Evolutionary conservation across 768 basidiomycete species (phyloP).

Genomic region (Lactarius evosmus): DNA sequence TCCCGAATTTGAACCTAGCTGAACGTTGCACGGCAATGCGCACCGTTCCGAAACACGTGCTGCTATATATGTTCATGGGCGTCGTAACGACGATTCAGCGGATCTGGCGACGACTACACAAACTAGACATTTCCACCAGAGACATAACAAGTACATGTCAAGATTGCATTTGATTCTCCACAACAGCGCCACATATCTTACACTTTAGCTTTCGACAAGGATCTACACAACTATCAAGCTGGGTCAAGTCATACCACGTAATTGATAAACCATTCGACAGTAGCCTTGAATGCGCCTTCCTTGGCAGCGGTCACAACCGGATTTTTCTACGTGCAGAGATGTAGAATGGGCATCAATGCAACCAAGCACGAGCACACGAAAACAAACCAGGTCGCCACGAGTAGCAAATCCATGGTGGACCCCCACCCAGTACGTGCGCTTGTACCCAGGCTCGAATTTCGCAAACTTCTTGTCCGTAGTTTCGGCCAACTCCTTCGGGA

Average conservation of each 20-base stretch:
- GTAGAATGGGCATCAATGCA: conserved; percentile 19
- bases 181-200: not conserved
- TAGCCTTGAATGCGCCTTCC: conserved; percentile 41
- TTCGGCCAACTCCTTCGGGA: conserved; percentile 36
- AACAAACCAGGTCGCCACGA: conserved; percentile 38
- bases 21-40: not conserved
- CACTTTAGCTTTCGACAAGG: not conserved
- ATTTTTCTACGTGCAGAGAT: conserved; percentile 27
- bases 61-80: not conserved
- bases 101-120: not conserved
- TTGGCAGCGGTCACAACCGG: conserved; percentile 37
- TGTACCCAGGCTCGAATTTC: conserved; percentile 39
- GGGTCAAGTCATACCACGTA: conserved; percentile 27
- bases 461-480: conserved; percentile 41
- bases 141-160: not conserved
- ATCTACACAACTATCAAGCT: not conserved
- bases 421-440: conserved; percentile 37
- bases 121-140: not conserved
- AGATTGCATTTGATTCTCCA: not conserved
- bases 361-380: not conserved
- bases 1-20: not conserved
- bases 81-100: not conserved
- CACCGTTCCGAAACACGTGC: not conserved
- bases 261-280: conserved; percentile 39
- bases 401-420: conserved; percentile 45